These are phyloP conservation scores for Pisolithus tinctorius DNA, from an alignment of 768 basidiomycete species.

Conservation along the genomic window DNA sequence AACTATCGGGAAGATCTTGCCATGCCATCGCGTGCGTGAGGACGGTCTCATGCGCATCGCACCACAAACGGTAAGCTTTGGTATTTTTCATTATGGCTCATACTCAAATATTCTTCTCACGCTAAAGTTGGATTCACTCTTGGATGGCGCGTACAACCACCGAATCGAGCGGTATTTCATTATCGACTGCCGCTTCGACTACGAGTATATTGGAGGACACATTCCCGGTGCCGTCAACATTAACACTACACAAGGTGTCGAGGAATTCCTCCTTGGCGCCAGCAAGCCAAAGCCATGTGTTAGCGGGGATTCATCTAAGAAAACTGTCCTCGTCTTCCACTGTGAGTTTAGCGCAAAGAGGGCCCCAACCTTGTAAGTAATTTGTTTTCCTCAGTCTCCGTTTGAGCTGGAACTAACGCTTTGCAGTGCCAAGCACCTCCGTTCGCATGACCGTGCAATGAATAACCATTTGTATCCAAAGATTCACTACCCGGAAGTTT, in stretches of 20 bases:
- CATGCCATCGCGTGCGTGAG: constrained; percentile 89
- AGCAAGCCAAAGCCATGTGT: constrained; percentile 58
- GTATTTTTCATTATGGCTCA: neutral
- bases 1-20: constrained; percentile 85
- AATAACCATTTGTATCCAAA: constrained; percentile 89
- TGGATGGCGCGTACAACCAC: constrained; percentile 66
- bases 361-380: constrained; percentile 87
- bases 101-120: constrained; percentile 7
- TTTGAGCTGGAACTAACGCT: constrained; percentile 2
- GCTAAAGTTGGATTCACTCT: constrained; percentile 63
- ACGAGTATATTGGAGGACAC: constrained; percentile 93
- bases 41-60: constrained; percentile 94
- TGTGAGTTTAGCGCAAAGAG: constrained; percentile 96
- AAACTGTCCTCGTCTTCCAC: constrained; percentile 91
- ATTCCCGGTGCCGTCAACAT: constrained; percentile 89
- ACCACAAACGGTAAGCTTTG: constrained; percentile 59
- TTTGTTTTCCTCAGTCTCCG: constrained; percentile 1
- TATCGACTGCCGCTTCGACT: constrained; percentile 97
- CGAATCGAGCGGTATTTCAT: constrained; percentile 67
- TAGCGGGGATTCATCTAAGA: constrained; percentile 67
- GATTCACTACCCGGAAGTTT: constrained; percentile 94
- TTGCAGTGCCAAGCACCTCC: constrained; percentile 83
- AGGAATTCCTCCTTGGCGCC: constrained; percentile 68
- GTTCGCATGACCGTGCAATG: constrained; percentile 81
- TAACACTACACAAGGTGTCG: constrained; percentile 71